A percentile compares a stretch with the other conserved stretches of the same genome.
Conservation (phyloP, 1,284 basidiomycete species). For the Calocybe gambosa region DNA sequence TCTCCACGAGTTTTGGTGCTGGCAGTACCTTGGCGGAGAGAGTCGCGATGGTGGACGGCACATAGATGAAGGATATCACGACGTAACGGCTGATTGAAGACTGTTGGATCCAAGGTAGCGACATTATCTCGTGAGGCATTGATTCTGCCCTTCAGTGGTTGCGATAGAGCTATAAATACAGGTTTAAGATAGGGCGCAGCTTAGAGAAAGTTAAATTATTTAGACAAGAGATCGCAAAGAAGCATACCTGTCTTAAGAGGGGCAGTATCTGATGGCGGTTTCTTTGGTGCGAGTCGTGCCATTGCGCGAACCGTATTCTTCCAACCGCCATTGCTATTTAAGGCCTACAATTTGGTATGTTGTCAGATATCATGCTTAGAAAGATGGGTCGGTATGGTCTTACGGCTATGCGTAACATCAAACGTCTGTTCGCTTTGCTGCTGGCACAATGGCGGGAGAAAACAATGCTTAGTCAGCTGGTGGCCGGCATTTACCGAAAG, state of each 20-base stretch:
- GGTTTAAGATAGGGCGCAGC: conserved; percentile 40
- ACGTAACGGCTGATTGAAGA: conserved; percentile 86
- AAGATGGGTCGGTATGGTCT: neutral
- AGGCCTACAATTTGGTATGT: neutral
- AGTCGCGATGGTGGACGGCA: conserved; percentile 85
- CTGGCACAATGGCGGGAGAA: neutral
- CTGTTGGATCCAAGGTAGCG: conserved; percentile 72
- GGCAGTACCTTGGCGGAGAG: conserved; percentile 85
- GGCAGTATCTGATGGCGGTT: conserved; percentile 2
- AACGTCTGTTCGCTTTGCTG: neutral
- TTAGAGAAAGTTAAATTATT: conserved; percentile 17
- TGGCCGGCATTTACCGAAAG: conserved; percentile 28
- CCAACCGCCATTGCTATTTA: neutral
- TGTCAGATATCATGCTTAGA: no score
- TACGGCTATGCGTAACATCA: conserved; percentile 2
- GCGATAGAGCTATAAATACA: conserved; percentile 53
- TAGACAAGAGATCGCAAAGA: neutral
- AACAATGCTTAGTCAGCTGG: conserved; percentile 24
- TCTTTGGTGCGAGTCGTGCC: conserved; percentile 10
- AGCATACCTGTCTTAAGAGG: conserved; percentile 12
- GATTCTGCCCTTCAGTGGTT: conserved; percentile 42
- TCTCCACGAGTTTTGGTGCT: conserved; percentile 89
- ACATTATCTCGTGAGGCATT: conserved; percentile 40
- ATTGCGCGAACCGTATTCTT: conserved; percentile 6
- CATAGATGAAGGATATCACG: conserved; percentile 92